phyloP scores from a whole-genome alignment of 148 eudicot genomes.

The Rhododendron griersonianum region DNA sequence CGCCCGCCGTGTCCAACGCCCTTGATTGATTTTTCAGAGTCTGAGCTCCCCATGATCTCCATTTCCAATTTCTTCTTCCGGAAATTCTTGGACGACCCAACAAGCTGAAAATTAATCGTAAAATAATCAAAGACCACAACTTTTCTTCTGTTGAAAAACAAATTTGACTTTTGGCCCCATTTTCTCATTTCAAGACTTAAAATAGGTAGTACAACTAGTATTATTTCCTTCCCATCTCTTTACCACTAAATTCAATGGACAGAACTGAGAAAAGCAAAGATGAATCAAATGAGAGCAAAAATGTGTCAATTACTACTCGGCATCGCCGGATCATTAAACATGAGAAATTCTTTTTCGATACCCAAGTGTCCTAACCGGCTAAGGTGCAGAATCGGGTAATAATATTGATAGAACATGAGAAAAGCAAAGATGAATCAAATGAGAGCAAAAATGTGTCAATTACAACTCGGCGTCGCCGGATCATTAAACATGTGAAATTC shows the following conservation, averaged over 20 bases:
- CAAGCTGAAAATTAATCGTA: neutral
- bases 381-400: too few relatives aligned
- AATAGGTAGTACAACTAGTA: neutral
- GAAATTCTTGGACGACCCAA: conserved; percentile 2
- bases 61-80: neutral
- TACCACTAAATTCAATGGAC: too few relatives aligned
- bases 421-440: neutral
- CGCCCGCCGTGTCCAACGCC: neutral
- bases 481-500: neutral
- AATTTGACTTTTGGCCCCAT: neutral
- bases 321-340: neutral
- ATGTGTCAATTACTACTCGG: neutral
- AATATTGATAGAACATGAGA: neutral
- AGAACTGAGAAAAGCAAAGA: neutral
- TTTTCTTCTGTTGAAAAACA: neutral
- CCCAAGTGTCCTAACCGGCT: neutral
- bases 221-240: neutral
- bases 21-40: neutral
- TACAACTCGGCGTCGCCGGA: neutral
- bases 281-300: neutral
- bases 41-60: neutral
- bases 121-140: neutral
- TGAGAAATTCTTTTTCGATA: neutral
- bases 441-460: neutral
- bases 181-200: neutral